Conservation (phyloP, 2,329 filamentous ascomycete genomes). For the Aureobasidium pullulans region DNA sequence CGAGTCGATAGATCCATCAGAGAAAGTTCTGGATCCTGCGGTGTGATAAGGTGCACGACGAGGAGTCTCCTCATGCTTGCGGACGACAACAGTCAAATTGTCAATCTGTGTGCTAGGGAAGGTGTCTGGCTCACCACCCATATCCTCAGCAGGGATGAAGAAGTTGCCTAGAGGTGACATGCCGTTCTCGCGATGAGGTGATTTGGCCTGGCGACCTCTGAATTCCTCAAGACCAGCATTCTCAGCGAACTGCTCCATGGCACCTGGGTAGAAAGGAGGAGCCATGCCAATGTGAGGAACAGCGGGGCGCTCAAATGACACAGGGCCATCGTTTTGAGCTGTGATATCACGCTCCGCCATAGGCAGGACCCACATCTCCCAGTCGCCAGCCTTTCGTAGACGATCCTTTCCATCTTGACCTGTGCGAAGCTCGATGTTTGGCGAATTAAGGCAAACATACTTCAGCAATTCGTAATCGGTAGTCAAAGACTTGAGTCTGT, state of each 20-base stretch:
- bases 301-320: slow-evolving; percentile 35
- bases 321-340: slow-evolving; percentile 67
- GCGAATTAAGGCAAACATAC: slow-evolving; percentile 64
- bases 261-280: slow-evolving; percentile 17
- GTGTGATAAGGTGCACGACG: slow-evolving; percentile 30
- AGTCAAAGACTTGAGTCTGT: slow-evolving; percentile 68
- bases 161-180: slow-evolving; percentile 17
- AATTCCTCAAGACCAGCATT: slow-evolving; percentile 14
- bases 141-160: slow-evolving; percentile 16
- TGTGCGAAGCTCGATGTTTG: slow-evolving; percentile 64
- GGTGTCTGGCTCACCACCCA: slow-evolving; percentile 31
- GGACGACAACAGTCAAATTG: slow-evolving; percentile 47
- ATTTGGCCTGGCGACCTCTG: slow-evolving; percentile 20
- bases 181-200: slow-evolving; percentile 23
- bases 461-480: slow-evolving; percentile 68
- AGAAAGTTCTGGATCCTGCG: slow-evolving; percentile 43
- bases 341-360: slow-evolving; percentile 63
- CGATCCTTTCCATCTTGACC: slow-evolving; percentile 73
- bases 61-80: slow-evolving; percentile 24
- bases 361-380: slow-evolving; percentile 72
- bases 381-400: slow-evolving; percentile 65
- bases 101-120: slow-evolving; percentile 49
- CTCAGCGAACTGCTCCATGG: slow-evolving; percentile 14
- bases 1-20: slow-evolving; percentile 50
- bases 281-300: slow-evolving; percentile 29